Base-by-base conservation (phyloP, 176 grass and related monocot genomes). In the Saccharum officinarum region DNA sequence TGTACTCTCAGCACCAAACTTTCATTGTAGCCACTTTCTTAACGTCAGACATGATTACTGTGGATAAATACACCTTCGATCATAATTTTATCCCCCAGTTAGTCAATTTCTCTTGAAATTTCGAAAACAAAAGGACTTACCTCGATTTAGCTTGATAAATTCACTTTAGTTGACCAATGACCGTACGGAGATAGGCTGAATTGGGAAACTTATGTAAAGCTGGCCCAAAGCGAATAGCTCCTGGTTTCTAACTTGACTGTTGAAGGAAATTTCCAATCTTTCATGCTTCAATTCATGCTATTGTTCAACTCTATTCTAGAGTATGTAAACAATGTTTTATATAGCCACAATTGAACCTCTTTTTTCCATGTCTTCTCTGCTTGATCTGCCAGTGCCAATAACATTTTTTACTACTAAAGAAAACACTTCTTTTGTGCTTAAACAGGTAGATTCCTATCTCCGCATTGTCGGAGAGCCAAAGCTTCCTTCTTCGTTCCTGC, bases 401-500 rank as follows among this genome's bases (percentile, higher is more conserved):
- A 5, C 59, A n/a, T 10, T 61, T 11, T 11, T 61, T 61, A 61
- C 57, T 61, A 11, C 22, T 61, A 62, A 62, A 62, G 57, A 26
- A 11, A 87, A 38, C 17, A 10, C 73, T 40, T 68, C 26, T 30
- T 3, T 84, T 84, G 67, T 68, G 52, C 30, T 67, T 91, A 26
- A 89, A 54, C 84, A 99, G 97, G 97, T 99, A 39, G 90, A 92
- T 92, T 99, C 97, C 42, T 99, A 99, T 82, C 74, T 99, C 36
- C 87, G 76, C 49, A 99, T 99, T 92, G 84, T 97, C 52, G 97
- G 92, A 71, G 97, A 99, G 68, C 97, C 97, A 79, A 99, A 99
- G 82, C 94, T 99, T 91, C 97, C 97, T 61, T 99, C 97, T 89
- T 84, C 90, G 12, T 99, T 99, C 91, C 87, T 99, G 36, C 97